Percentiles rank a stretch among this genome's conserved stretches.
phyloP scores from a whole-genome alignment of 495 filamentous ascomycete genomes.

The Penicillium salamii region DNA sequence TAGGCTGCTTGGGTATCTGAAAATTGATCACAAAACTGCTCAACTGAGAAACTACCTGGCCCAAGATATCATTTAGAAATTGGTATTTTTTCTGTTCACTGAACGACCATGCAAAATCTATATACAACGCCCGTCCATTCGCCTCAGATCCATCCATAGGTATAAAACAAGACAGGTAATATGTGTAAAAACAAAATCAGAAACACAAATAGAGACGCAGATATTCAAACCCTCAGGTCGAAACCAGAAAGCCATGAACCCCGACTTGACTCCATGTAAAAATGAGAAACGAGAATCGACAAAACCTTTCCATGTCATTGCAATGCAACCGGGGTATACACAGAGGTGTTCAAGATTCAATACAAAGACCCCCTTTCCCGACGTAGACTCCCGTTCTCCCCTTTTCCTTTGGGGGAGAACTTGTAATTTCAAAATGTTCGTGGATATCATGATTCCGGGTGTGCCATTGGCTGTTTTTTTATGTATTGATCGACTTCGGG shows the following conservation, averaged over 20 bases:
- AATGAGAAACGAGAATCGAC: constrained; percentile 4
- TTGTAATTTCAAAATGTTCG: constrained; percentile 5
- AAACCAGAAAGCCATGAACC: neutral
- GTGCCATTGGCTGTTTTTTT: neutral
- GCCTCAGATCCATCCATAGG: constrained; percentile 3
- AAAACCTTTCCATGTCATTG: constrained; percentile 1
- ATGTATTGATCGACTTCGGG: neutral
- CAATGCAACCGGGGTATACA: constrained; percentile 10
- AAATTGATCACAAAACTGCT: too few relatives aligned
- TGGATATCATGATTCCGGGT: constrained; percentile 1
- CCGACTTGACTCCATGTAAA: constrained; percentile 7
- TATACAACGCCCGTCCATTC: constrained; percentile 8
- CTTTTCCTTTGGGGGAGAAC: neutral
- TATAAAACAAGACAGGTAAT: neutral
- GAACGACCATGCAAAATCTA: constrained; percentile 6
- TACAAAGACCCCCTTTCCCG: neutral
- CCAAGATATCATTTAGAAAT: neutral
- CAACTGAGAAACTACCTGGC: too few relatives aligned
- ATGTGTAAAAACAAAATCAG: neutral
- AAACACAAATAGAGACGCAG: neutral
- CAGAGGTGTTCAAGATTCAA: constrained; percentile 1
- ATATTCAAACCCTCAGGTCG: neutral
- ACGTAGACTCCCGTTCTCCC: constrained; percentile 2
- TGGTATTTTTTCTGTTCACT: neutral
- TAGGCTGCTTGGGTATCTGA: too few relatives aligned